Evolutionary conservation across 2,329 filamentous ascomycete genomes (phyloP).

Genomic region (Mycocentrospora acerina): DNA sequence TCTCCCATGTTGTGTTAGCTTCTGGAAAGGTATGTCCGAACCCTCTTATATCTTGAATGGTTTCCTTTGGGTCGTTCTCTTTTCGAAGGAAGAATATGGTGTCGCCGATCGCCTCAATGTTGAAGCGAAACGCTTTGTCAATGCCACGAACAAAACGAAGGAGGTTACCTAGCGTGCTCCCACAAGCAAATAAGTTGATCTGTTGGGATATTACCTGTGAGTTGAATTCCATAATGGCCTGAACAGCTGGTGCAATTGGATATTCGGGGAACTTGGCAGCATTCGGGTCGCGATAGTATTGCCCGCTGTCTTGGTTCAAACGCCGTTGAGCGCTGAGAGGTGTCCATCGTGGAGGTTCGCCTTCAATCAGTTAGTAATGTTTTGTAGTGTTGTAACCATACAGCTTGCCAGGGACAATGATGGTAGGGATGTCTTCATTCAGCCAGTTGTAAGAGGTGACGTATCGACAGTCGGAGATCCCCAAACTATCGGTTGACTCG

Average conservation of each 20-base stretch:
- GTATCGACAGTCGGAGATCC: constrained; percentile 46
- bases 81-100: constrained; percentile 65
- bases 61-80: constrained; percentile 61
- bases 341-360: constrained; percentile 55
- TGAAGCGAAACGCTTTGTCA: constrained; percentile 58
- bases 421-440: constrained; percentile 36
- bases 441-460: constrained; percentile 58
- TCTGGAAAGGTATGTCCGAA: constrained; percentile 69
- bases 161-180: constrained; percentile 63
- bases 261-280: constrained; percentile 53
- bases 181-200: constrained; percentile 62
- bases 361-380: constrained; percentile 32
- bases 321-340: constrained; percentile 39
- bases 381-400: too few relatives aligned
- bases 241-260: constrained; percentile 54
- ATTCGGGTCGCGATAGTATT: constrained; percentile 58
- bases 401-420: constrained; percentile 35
- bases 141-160: constrained; percentile 55
- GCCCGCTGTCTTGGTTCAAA: constrained; percentile 50
- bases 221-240: constrained; percentile 40
- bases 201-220: too few relatives aligned
- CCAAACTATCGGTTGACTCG: constrained; percentile 1
- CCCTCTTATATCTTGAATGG: constrained; percentile 58
- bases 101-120: constrained; percentile 57
- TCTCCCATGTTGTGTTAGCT: constrained; percentile 64